phyloP scores from a whole-genome alignment of 176 grass and related monocot genomes.

The Lolium multiflorum region DNA sequence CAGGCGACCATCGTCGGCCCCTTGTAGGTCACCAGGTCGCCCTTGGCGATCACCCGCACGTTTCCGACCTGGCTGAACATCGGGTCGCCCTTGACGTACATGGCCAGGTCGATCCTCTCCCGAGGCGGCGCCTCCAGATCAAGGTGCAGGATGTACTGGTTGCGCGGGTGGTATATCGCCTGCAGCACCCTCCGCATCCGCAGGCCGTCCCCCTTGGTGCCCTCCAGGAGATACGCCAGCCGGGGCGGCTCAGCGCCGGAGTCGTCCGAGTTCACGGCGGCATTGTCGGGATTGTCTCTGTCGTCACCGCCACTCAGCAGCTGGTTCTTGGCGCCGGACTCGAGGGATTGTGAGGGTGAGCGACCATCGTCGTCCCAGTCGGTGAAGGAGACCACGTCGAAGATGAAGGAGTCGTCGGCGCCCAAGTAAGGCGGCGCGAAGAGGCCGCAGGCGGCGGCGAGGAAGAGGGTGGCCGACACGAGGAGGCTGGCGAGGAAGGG shows the following conservation, averaged over 20 bases:
- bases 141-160: slow-evolving; percentile 88
- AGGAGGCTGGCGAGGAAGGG: slow-evolving; percentile 83
- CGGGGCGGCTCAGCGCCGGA: slow-evolving; percentile 63
- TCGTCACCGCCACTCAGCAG: background rate
- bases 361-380: slow-evolving; percentile 38
- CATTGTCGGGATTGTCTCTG: slow-evolving; percentile 40
- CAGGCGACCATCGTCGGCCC: slow-evolving; percentile 91
- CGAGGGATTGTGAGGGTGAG: background rate
- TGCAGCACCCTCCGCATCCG: slow-evolving; percentile 88
- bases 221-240: slow-evolving; percentile 87
- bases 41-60: slow-evolving; percentile 82
- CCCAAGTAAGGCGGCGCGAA: slow-evolving; percentile 57
- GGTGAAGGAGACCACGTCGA: slow-evolving; percentile 67
- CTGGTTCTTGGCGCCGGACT: slow-evolving; percentile 32
- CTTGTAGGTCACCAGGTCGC: slow-evolving; percentile 87
- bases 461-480: slow-evolving; percentile 63
- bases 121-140: slow-evolving; percentile 81
- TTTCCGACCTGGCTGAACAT: slow-evolving; percentile 80
- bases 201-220: slow-evolving; percentile 86
- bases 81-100: slow-evolving; percentile 72
- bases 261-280: slow-evolving; percentile 45
- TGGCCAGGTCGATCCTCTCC: slow-evolving; percentile 79
- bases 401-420: slow-evolving; percentile 46
- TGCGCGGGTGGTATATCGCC: slow-evolving; percentile 84
- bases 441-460: slow-evolving; percentile 69